phyloP scores from a whole-genome alignment of 73 alveolate species.

The Urostyla sp. region DNA sequence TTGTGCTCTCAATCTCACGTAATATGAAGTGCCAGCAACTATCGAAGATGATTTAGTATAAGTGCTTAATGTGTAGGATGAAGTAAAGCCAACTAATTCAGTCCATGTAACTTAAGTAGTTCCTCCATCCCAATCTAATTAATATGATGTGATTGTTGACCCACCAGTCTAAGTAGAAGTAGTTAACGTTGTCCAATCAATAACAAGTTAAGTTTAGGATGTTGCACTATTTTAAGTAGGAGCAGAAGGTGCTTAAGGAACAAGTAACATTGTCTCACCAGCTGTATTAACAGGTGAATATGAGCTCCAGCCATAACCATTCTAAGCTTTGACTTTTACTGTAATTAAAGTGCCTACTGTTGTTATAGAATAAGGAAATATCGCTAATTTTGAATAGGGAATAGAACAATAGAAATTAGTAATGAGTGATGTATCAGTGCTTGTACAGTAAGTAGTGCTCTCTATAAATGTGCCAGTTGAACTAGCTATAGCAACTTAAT shows the following conservation, averaged over 20 bases:
- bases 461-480: not conserved
- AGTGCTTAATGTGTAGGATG: slow-evolving; percentile 1
- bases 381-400: slow-evolving; percentile 12
- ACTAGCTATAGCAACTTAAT: not conserved
- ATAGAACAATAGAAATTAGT: slow-evolving; percentile 2
- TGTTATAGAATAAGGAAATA: slow-evolving; percentile 9
- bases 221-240: slow-evolving; percentile 42
- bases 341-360: slow-evolving; percentile 27
- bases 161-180: slow-evolving; percentile 44
- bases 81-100: slow-evolving; percentile 34
- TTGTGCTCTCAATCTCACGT: slow-evolving; percentile 55
- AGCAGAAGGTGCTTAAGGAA: slow-evolving; percentile 18
- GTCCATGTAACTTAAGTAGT: slow-evolving; percentile 21
- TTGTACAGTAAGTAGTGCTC: slow-evolving; percentile 26
- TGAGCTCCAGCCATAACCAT: slow-evolving; percentile 20
- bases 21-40: slow-evolving; percentile 42
- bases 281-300: slow-evolving; percentile 11
- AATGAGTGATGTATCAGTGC: slow-evolving; percentile 24
- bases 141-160: slow-evolving; percentile 39
- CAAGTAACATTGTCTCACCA: not conserved
- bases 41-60: not conserved
- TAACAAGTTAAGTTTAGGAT: not conserved
- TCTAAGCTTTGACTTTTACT: slow-evolving; percentile 37
- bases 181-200: slow-evolving; percentile 12
- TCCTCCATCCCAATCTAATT: slow-evolving; percentile 40